Base-by-base conservation (phyloP, 441 rosid genomes). In the Populus hybrid region DNA sequence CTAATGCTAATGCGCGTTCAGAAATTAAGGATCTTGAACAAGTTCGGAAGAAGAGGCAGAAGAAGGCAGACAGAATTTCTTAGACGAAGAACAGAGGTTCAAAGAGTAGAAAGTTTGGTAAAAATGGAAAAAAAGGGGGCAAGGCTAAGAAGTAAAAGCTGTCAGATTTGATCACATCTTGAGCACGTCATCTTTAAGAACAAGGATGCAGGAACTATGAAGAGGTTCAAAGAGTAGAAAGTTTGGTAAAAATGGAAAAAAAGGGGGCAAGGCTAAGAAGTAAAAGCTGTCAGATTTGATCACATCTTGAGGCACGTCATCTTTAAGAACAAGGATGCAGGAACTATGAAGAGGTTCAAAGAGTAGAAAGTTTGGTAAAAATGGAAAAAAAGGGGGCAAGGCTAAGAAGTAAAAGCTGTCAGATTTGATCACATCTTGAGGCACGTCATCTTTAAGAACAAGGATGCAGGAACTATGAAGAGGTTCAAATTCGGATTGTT, bases 21-120 rank as follows among this genome's bases (percentile, higher is more conserved):
- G 98, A 96, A 84, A 83, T 94, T 66, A 96, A 92, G 86, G 85
- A 92, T 84, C 83, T 92, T 12, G 97, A 96, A 2, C 99, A 96
- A 75, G 92, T 96, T 69, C 89, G 99, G 11, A 96, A 91, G 82
- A 97, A 90, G 75, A 89, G 98, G 81, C 94, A 89, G 89, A 84
- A 85, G 76, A 96, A 89, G 84, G 98, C 93, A 0, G 83, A 83
- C 75, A 87, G 78, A 80, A 35, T 84, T 16, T 83, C 92, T 19
- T 86, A 85, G 67, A 77, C 89, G 81, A 92, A 94, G 80, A 85
- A 84, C 87, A 94, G 90, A 82, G 70, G 80, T 57, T 72, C 74
- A 14, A 86, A 79, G 34, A 86, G 89, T 61, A 87, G 86, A 71
- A 86, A 80, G 28, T 79, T 36, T 8, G 88, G 89, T 61, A 88